A percentile compares a stretch with the other conserved stretches of the same genome.
phyloP scores from a whole-genome alignment of 805 yeast species.

The Maudiozyma turicensis region DNA sequence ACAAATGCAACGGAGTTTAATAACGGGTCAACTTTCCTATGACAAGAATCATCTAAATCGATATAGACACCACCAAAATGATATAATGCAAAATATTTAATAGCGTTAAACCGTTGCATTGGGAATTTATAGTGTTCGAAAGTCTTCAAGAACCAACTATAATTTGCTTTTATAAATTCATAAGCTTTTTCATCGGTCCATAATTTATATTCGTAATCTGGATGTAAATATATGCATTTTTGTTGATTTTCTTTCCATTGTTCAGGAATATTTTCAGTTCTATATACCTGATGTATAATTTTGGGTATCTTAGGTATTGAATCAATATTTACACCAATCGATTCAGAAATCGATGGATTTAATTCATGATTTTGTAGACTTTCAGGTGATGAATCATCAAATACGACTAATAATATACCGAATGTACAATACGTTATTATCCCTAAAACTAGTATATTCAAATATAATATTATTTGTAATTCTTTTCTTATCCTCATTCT shows the following conservation, averaged over 20 bases:
- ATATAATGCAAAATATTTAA: slow-evolving; percentile 72
- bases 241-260: slow-evolving; percentile 73
- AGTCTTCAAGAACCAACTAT: slow-evolving; percentile 76
- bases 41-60: slow-evolving; percentile 86
- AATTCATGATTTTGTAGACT: slow-evolving; percentile 55
- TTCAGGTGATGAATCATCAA: slow-evolving; percentile 60
- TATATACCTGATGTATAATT: slow-evolving; percentile 90
- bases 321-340: slow-evolving; percentile 21
- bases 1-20: slow-evolving; percentile 78
- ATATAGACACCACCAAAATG: slow-evolving; percentile 87
- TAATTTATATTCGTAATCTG: slow-evolving; percentile 76
- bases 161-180: slow-evolving; percentile 66
- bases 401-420: slow-evolving; percentile 63
- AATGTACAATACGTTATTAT: slow-evolving; percentile 53
- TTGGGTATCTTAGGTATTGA: slow-evolving; percentile 54
- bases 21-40: slow-evolving; percentile 67
- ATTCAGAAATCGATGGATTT: slow-evolving; percentile 30
- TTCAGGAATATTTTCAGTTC: slow-evolving; percentile 67
- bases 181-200: slow-evolving; percentile 87
- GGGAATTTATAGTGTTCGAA: slow-evolving; percentile 73
- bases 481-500: slow-evolving; percentile 45
- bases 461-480: slow-evolving; percentile 47
- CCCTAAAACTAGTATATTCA: slow-evolving; percentile 45
- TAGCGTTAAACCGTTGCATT: slow-evolving; percentile 84
- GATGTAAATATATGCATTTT: slow-evolving; percentile 67